phyloP scores from a whole-genome alignment of 306 rosid genomes.

The Castanea crenata region DNA sequence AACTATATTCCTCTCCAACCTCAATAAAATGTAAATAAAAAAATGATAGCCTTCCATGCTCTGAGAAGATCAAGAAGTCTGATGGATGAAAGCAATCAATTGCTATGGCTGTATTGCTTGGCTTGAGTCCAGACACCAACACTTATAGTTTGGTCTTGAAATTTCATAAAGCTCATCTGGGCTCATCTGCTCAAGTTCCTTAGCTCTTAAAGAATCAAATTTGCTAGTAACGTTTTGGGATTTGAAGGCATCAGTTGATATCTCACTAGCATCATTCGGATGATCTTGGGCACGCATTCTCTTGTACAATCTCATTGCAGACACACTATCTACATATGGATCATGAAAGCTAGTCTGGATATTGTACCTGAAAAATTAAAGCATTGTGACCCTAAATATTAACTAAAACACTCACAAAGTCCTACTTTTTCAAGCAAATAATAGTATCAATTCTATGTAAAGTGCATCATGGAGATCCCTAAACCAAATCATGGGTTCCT shows the following conservation, averaged over 20 bases:
- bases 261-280: conserved; percentile 24
- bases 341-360: conserved; percentile 63
- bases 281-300: conserved; percentile 58
- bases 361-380: conserved; percentile 62
- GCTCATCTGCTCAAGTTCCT: conserved; percentile 53
- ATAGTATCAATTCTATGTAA: neutral
- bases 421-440: conserved; percentile 7
- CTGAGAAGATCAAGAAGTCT: neutral
- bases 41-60: neutral
- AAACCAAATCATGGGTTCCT: neutral
- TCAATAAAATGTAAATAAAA: neutral
- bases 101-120: conserved; percentile 12
- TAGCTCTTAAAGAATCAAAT: conserved; percentile 36
- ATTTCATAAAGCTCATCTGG: conserved; percentile 60
- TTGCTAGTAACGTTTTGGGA: neutral
- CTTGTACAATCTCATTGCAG: conserved; percentile 76
- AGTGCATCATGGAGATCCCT: neutral
- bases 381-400: conserved; percentile 12
- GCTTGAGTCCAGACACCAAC: conserved; percentile 81
- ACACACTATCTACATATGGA: conserved; percentile 69
- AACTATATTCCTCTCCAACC: neutral
- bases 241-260: conserved; percentile 10
- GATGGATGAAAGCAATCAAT: neutral
- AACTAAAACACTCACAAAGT: neutral
- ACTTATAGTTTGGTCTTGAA: conserved; percentile 56